Conservation (phyloP, 1,284 basidiomycete genomes). For the Ganoderma leucocontextum region DNA sequence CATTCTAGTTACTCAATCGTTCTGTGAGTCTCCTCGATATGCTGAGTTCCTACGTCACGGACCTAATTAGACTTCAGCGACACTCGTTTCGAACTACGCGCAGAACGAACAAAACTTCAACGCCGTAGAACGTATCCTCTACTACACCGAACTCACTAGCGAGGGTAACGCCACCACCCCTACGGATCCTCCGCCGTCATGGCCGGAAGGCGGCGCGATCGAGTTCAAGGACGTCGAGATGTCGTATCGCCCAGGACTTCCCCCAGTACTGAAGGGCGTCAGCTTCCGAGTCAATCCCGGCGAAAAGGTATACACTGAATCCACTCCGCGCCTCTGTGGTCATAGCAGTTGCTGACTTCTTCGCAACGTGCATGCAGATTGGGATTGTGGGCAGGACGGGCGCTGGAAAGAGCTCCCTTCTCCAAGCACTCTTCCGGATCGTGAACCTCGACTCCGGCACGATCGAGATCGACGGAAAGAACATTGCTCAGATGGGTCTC, state of each 20-base stretch:
- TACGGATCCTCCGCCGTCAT: constrained; percentile 64
- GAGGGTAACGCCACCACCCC: constrained; percentile 55
- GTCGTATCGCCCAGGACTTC: constrained; percentile 76
- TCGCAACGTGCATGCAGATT: constrained; percentile 47
- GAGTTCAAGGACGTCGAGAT: constrained; percentile 69
- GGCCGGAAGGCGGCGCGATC: constrained; percentile 74
- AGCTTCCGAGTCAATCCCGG: constrained; percentile 71
- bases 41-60: too few species aligned
- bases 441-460: constrained; percentile 69
- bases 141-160: constrained; percentile 61
- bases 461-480: constrained; percentile 76
- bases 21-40: constrained; percentile 50
- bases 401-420: constrained; percentile 81
- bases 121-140: constrained; percentile 71
- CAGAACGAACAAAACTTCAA: constrained; percentile 78
- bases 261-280: constrained; percentile 75
- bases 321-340: not conserved
- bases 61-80: constrained; percentile 45
- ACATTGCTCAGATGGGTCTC: constrained; percentile 66
- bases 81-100: constrained; percentile 65
- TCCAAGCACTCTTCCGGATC: constrained; percentile 79
- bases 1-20: constrained; percentile 58
- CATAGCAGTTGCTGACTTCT: not conserved
- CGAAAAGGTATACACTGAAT: constrained; percentile 61
- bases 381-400: constrained; percentile 82